These are phyloP conservation scores for Ganoderma meredithae DNA, from an alignment of 1,284 basidiomycete genomes.

Conservation along the genomic window DNA sequence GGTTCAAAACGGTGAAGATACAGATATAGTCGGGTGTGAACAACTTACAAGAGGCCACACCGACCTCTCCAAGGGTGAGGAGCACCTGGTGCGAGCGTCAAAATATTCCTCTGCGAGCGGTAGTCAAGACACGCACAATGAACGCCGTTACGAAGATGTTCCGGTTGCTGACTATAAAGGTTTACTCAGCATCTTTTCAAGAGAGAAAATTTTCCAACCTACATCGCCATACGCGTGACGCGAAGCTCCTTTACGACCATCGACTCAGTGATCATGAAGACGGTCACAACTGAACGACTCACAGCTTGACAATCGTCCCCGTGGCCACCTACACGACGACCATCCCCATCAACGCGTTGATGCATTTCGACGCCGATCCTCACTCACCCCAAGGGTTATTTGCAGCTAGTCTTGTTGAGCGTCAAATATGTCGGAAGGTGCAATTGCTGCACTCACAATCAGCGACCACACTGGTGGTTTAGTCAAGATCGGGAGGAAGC, in stretches of 20 bases:
- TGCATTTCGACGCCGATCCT: neutral
- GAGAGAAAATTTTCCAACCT: constrained; percentile 33
- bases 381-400: constrained; percentile 62
- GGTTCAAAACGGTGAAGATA: neutral
- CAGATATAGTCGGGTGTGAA: neutral
- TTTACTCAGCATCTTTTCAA: neutral
- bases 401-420: constrained; percentile 52
- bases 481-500: constrained; percentile 49
- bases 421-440: neutral
- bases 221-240: constrained; percentile 76
- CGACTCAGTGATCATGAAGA: constrained; percentile 6
- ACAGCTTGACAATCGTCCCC: constrained; percentile 70
- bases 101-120: neutral
- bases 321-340: constrained; percentile 55
- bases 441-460: constrained; percentile 49
- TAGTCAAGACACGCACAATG: constrained; percentile 53
- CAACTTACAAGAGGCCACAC: constrained; percentile 31
- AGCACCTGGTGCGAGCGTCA: constrained; percentile 45
- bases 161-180: constrained; percentile 60
- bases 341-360: constrained; percentile 12
- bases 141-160: constrained; percentile 61
- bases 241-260: constrained; percentile 56
- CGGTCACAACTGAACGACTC: constrained; percentile 37
- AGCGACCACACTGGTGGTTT: constrained; percentile 60
- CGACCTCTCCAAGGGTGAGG: constrained; percentile 52